Evolutionary conservation across 306 rosid species (phyloP), one percentile per base, ranked within the genome.

Genomic region (Arachis stenosperma): DNA sequence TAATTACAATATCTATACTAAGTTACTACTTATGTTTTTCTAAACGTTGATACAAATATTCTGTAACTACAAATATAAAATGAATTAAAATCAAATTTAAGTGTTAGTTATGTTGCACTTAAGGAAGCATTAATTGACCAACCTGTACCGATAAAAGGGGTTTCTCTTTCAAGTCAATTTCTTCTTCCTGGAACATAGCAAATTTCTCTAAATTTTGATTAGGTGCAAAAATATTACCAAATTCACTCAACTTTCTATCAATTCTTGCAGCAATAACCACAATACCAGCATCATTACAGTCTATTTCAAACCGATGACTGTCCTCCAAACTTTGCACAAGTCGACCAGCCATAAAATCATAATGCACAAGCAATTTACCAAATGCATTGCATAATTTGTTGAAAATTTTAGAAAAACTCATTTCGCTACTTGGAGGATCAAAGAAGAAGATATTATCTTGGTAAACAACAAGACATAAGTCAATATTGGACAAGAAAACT

Each of bases 401-500:
- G 36, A 70, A 82, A 52, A 77, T 79, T 73, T 88, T 84, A 46
- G 68, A 40, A 40, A 77, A 85, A 36, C 64, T 61, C 70, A 81
- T 83, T 65, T 64, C 55, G 52, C 4, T 65, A 9, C 61, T 78
- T 67, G 86, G 85, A 57, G 83, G 85, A 46, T 84, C 86, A 62
- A 88, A 86, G 69, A 86, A 88, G 8, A 86, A 84, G 7, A 82
- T 76, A 39, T 88, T 77, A 9, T 88, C 84, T 65, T 78, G 87
- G 78, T 83, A 82, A 61, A 82, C 88, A 29, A 86, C 89, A 9
- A 88, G 85, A 6, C 86, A 59, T 11, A 82, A 9, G 46, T 88
- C 88, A 65, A 88, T 88, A 48, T 88, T 88, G 29, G 90, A 84
- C 48, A 86, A 78, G 74, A 88, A 86, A 63, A 86, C 69, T 59